Percentiles rank a stretch among this genome's conserved stretches.
phyloP scores from a whole-genome alignment of 2,329 filamentous ascomycete species.

The Talaromyces piceae region DNA sequence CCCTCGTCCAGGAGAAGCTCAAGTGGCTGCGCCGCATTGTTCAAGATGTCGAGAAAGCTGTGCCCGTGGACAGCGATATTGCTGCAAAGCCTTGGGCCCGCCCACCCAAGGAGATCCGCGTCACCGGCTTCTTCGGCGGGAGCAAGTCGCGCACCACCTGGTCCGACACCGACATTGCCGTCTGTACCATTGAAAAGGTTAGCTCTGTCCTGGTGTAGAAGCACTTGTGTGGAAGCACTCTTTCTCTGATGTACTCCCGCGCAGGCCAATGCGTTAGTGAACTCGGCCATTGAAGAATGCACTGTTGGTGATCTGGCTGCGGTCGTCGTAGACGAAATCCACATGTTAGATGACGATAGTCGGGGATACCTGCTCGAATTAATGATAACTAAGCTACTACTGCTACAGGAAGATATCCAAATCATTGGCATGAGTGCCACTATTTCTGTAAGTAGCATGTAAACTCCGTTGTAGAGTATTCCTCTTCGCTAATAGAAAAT shows the following conservation, averaged over 20 bases:
- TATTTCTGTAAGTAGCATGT: slow-evolving; percentile 52
- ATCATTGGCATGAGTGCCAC: slow-evolving; percentile 77
- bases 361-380: slow-evolving; percentile 69
- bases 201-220: background rate
- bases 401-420: slow-evolving; percentile 59
- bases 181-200: slow-evolving; percentile 74
- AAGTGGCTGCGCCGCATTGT: slow-evolving; percentile 64
- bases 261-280: slow-evolving; percentile 67
- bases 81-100: slow-evolving; percentile 37
- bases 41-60: slow-evolving; percentile 46
- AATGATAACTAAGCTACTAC: slow-evolving; percentile 65
- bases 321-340: slow-evolving; percentile 70
- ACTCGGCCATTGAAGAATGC: slow-evolving; percentile 64
- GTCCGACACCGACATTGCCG: slow-evolving; percentile 68
- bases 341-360: slow-evolving; percentile 72
- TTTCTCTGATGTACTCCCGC: slow-evolving; percentile 1
- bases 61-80: slow-evolving; percentile 23
- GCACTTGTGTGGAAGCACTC: background rate
- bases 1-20: slow-evolving; percentile 72
- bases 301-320: slow-evolving; percentile 56
- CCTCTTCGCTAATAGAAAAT: background rate
- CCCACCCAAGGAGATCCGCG: slow-evolving; percentile 52
- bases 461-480: too few species aligned
- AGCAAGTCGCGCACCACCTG: slow-evolving; percentile 60
- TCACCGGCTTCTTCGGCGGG: slow-evolving; percentile 69